phyloP scores from a whole-genome alignment of 2,329 filamentous ascomycete genomes.

The Mariannaea elegans region DNA sequence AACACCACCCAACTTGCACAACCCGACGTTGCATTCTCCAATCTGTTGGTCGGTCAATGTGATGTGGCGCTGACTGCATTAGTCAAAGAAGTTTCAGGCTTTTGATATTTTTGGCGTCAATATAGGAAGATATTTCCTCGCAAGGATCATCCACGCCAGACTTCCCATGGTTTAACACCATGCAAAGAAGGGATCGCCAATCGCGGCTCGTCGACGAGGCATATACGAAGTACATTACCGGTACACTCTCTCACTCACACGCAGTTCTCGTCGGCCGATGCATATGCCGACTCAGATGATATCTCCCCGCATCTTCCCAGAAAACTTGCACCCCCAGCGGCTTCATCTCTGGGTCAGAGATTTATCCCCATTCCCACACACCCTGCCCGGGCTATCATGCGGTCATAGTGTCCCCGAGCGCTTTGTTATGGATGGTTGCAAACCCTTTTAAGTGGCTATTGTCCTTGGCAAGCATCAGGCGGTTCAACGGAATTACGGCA shows the following conservation, averaged over 20 bases:
- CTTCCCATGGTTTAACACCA: too few species aligned
- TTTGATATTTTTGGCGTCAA: neutral
- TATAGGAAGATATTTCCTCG: too few species aligned
- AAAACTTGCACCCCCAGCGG: neutral
- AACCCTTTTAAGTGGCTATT: too few species aligned
- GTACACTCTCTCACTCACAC: neutral
- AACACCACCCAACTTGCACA: neutral
- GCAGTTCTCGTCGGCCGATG: neutral
- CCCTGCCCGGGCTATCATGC: neutral
- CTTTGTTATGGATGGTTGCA: neutral
- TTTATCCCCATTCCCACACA: neutral
- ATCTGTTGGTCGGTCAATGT: neutral
- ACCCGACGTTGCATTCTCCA: neutral
- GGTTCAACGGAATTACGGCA: conserved; percentile 15
- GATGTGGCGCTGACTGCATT: neutral
- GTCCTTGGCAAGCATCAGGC: neutral
- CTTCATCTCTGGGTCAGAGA: neutral
- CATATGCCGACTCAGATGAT: neutral
- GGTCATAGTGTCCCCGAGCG: neutral
- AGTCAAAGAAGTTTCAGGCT: neutral
- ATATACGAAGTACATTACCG: neutral
- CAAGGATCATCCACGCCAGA: too few species aligned
- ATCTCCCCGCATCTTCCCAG: neutral
- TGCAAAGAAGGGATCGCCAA: too few species aligned
- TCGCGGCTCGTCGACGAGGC: too few species aligned